Conservation (phyloP, 305 asterid species). For the Andrographis paniculata region DNA sequence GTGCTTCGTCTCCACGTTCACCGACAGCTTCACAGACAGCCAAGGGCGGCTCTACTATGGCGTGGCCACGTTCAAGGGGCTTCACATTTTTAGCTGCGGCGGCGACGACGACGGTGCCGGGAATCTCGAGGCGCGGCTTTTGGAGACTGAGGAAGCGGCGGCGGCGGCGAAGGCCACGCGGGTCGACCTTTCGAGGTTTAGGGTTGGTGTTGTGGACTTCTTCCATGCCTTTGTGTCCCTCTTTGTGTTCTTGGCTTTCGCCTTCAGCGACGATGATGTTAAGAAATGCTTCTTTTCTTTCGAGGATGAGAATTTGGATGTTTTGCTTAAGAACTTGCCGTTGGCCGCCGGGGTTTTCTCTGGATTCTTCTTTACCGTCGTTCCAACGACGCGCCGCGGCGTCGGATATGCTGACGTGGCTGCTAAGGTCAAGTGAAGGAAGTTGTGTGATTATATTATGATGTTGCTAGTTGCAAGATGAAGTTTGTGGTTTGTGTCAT, state of each 20-base stretch:
- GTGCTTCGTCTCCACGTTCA: constrained; percentile 47
- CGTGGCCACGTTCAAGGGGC: constrained; percentile 48
- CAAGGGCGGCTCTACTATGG: constrained; percentile 42
- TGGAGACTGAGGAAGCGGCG: not conserved
- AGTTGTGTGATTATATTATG: too few relatives aligned
- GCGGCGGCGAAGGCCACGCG: not conserved
- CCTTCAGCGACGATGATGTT: constrained; percentile 42
- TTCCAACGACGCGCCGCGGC: constrained; percentile 56
- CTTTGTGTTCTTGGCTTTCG: constrained; percentile 45
- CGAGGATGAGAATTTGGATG: constrained; percentile 32
- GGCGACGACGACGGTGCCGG: not conserved
- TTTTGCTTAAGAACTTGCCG: constrained; percentile 45
- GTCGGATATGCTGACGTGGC: constrained; percentile 44
- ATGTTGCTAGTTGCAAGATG: too few relatives aligned
- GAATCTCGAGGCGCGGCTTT: too few relatives aligned
- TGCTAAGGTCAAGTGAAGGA: constrained; percentile 4
- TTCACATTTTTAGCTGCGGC: constrained; percentile 29
- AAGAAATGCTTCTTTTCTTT: constrained; percentile 37
- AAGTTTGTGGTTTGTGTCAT: too few relatives aligned
- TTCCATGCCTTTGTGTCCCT: constrained; percentile 45
- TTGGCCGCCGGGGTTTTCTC: constrained; percentile 46
- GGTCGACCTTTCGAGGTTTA: constrained; percentile 24
- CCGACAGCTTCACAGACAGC: constrained; percentile 35
- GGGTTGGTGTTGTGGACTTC: constrained; percentile 30
- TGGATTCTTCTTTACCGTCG: constrained; percentile 41